Evolutionary conservation across 306 rosid species (phyloP), one percentile per base, ranked within the genome.

Genomic region (Canavalia ensiformis): DNA sequence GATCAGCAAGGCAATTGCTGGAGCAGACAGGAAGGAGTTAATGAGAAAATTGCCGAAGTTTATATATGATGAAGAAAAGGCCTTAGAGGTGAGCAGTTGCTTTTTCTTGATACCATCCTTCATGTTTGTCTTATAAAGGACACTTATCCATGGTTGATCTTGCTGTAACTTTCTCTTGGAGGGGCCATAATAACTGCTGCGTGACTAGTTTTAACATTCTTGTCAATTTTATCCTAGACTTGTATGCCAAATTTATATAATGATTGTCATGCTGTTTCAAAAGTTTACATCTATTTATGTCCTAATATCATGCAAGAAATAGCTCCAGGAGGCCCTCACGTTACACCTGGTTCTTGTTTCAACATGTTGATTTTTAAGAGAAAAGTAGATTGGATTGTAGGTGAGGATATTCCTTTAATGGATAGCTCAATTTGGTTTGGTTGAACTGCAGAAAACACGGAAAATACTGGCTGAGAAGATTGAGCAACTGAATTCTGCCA

Each of bases 21-120:
- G 97, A 72, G 71, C 98, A 79, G 98, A 95, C 87, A 78, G 89
- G 70, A 93, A 93, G 90, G 98, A 95, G 68, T 73, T 93, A 11
- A 91, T 95, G 99, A 92, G 91, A 88, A 95, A 93, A 88, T 86
- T 95, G 74, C 99, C 99, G 74, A 93, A 93, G 79, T 95, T 95
- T 83, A 91, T 95, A 67, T 95, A 95, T 74, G 98, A 93, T 69
- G 99, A 95, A 85, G 99, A 95, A 83, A 95, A 93, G 81, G 94
- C 94, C 77, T 78, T 92, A 84, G 99, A 95, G 98, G 99, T 95
- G 86, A 87, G 78, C 71, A 84, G 77, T 73, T 81, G 73, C 47
- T 76, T 35, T 68, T 77, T 63, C 65, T 76, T 82, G 54, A 70
- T 72, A 68, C 71, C 39, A 44, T 75, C 55, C 57, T 70, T 63